Base-by-base conservation (phyloP, 176 grass and related monocot genomes). In the Alopecurus myosuroides region DNA sequence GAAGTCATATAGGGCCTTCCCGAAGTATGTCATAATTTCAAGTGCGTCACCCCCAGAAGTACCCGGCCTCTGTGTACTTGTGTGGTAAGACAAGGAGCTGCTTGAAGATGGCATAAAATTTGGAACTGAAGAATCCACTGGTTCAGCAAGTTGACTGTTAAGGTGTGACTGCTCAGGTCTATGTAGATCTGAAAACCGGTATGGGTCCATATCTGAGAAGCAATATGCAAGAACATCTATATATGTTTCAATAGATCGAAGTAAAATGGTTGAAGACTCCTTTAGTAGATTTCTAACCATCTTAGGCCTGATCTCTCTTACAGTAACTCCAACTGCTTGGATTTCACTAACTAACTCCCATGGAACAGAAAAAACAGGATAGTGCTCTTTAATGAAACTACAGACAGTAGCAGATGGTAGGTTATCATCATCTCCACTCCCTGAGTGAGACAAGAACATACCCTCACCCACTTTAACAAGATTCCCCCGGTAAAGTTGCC, bases 321-420 rank as follows among this genome's bases (percentile, higher is more conserved):
- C 88, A 48, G 84, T 84, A 85, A 98, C 86, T 73, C 93, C 95
- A 76, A 95, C 93, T 75, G 93, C 91, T 83, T 95, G 92, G 78
- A 98, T 93, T 91, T 98, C 95, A 68, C 46, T 90, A 69, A 95
- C 93, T 85, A 98, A 66, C 87, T 98, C 95, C 82, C 92, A 95
- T 31, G 95, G 95, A 82, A 98, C 95, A 49, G 95, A 98, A 86
- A 98, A 98, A 77, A 98, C 95, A 83, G 95, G 95, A 82, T 98
- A 98, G 69, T 93, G 89, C 81, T 98, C 95, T 85, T 98, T 98
- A 78, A 98, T 95, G 83, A 98, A 98, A 93, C 93, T 98, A 84
- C 91, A 98, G 55, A 98, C 95, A 92, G 82, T 93, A 77, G 82
- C 68, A 60, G 93, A 94, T 67, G 95, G 95, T 52, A 91, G 88